Evolutionary conservation across 2,329 filamentous ascomycete genomes (phyloP), one percentile per base, ranked within the genome.

Genomic region (Aspergillus sp.): DNA sequence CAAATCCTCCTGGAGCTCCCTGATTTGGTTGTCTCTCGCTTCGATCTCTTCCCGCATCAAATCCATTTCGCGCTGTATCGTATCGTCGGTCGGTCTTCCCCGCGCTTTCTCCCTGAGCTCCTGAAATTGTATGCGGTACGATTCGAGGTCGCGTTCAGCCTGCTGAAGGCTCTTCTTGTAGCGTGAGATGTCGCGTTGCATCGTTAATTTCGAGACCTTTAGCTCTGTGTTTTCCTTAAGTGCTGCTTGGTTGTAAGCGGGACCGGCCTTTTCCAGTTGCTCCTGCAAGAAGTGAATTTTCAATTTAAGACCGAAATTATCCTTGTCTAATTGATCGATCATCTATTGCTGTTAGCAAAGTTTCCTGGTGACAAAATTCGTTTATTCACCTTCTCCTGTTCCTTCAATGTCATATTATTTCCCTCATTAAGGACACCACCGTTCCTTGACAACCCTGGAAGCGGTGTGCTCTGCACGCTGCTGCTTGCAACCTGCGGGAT

Each of bases 231-330:
- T 99, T 77, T 99, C 95, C 73, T 91, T 92, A 27, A 99, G 81
- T 3, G 94, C 92, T 30, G 88, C 87, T 75, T 96, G 90, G 70
- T 93, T 96, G 80, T 93, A 95, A 58, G 93, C 92, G 7, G 91
- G 92, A 0, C 94, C 94, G 57, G 90, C 87, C 74, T 96, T 96
- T 56, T 89, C 86, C 53, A 99, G 79, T 13, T 91, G 91, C 68
- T 98, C 92, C 75, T 99, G 92, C 58, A 99, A 84, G 74, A 96
- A 99, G 76, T 98, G 92, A 56, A 98, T 96, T 77, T 96, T 97
- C 68, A 98, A 84, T 77, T 98, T 98, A 57, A 99, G 83, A 23
- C 92, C 92, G 73, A 98, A 99, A 73, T 99, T 99, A 73, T 98
- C 95, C 80, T 99, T 99, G 73, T 97, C 92, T 69, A 99, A 94